A percentile compares a stretch with the other conserved stretches of the same genome.
Evolutionary conservation across 2,329 filamentous ascomycete genomes (phyloP).

Genomic region (Metarhizium anisopliae): DNA sequence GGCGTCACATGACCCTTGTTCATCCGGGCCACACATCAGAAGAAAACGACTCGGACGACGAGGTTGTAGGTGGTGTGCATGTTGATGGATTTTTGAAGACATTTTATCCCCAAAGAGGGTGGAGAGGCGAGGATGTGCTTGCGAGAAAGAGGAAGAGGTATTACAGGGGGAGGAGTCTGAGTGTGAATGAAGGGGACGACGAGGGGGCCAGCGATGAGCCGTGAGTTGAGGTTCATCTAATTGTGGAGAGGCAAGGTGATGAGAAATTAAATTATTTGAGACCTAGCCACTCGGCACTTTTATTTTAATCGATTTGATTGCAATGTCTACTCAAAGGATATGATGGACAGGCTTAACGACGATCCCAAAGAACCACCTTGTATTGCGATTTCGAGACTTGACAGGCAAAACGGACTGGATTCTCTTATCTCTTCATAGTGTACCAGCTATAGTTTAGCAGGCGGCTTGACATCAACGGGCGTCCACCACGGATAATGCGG

Average conservation of each 20-base stretch:
- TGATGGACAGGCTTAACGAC: neutral
- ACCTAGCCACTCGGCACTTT: no score
- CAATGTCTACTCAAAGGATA: no score
- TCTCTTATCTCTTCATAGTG: neutral
- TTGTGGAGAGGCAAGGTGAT: no score
- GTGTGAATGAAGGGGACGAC: slow-evolving; percentile 1
- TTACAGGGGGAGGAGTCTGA: slow-evolving; percentile 11
- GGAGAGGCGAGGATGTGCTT: slow-evolving; percentile 30
- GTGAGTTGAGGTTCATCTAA: neutral
- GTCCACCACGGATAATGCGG: slow-evolving; percentile 61
- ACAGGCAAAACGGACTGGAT: neutral
- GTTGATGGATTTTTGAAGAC: slow-evolving; percentile 58
- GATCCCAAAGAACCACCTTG: no score
- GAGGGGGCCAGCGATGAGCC: slow-evolving; percentile 1
- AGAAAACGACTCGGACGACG: slow-evolving; percentile 36
- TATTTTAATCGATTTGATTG: no score
- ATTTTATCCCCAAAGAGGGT: slow-evolving; percentile 39
- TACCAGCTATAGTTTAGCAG: neutral
- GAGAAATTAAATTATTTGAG: no score
- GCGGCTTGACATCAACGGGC: slow-evolving; percentile 26
- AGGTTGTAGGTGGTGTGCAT: slow-evolving; percentile 55
- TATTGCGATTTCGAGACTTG: neutral
- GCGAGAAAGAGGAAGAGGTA: slow-evolving; percentile 20
- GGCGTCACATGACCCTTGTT: slow-evolving; percentile 28
- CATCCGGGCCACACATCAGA: slow-evolving; percentile 28